phyloP scores from a whole-genome alignment of 1,139 yeast genomes.

The Spathaspora jeffriesii region DNA sequence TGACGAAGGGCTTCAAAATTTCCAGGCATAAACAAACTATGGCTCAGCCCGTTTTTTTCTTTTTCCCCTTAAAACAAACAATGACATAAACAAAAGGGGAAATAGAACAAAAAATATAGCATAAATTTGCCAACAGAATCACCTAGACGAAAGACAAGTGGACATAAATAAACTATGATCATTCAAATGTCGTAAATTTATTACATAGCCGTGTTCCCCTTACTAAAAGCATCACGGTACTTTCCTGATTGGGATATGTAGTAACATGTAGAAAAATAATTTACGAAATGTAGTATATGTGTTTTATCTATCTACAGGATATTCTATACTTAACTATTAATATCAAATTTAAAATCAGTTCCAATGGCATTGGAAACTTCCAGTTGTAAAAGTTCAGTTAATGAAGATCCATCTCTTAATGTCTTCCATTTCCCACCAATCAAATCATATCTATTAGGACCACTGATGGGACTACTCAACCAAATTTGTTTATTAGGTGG shows the following conservation, averaged over 20 bases:
- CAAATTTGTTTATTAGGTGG: conserved; percentile 95
- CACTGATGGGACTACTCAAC: conserved; percentile 91
- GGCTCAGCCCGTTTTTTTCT: background rate
- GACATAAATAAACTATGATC: background rate
- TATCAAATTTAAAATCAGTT: conserved; percentile 26
- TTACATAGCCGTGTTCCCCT: too few relatives aligned
- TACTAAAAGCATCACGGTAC: background rate
- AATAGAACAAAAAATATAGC: background rate
- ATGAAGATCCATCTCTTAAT: conserved; percentile 52
- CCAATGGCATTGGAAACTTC: conserved; percentile 48
- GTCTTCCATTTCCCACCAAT: conserved; percentile 62
- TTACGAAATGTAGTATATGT: background rate
- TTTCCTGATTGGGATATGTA: background rate
- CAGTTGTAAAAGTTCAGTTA: conserved; percentile 45
- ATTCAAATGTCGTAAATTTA: background rate
- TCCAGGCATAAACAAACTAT: background rate
- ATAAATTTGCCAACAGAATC: too few relatives aligned
- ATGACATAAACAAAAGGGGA: background rate
- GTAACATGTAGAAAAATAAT: background rate
- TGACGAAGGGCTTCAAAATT: background rate
- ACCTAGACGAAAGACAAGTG: background rate
- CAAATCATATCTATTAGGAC: conserved; percentile 74
- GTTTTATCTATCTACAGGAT: background rate
- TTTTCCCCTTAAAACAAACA: background rate
- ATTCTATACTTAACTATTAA: conserved; percentile 13